Conservation (phyloP, 352 stramenopile species). For the Pythium plurisporium region DNA sequence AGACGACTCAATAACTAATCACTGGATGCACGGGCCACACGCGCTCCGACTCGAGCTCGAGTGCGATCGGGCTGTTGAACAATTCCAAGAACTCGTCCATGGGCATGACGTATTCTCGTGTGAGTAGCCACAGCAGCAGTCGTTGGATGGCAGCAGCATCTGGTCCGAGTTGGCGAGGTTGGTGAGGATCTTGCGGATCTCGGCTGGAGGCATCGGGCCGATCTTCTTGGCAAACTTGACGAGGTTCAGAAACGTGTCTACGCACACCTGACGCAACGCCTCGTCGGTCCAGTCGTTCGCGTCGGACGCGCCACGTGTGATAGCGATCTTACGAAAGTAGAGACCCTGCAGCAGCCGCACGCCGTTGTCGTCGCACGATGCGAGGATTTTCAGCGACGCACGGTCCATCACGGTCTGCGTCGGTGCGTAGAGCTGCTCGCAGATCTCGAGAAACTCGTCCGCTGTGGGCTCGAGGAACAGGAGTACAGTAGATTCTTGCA, state of each 20-base stretch:
- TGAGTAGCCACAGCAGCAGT: constrained; percentile 51
- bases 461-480: constrained; percentile 59
- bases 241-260: constrained; percentile 50
- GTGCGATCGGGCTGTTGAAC: constrained; percentile 34
- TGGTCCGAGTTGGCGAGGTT: constrained; percentile 65
- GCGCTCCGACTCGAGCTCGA: constrained; percentile 68
- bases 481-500: constrained; percentile 47
- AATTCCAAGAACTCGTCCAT: constrained; percentile 50
- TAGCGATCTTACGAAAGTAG: constrained; percentile 59
- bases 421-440: constrained; percentile 28
- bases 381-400: constrained; percentile 44
- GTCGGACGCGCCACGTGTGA: constrained; percentile 23
- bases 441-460: constrained; percentile 49
- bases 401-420: constrained; percentile 36
- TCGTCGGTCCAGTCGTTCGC: constrained; percentile 43
- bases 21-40: constrained; percentile 70
- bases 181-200: constrained; percentile 55
- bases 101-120: constrained; percentile 57
- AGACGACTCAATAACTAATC: constrained; percentile 60
- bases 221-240: constrained; percentile 65
- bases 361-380: constrained; percentile 54
- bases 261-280: constrained; percentile 29
- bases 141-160: constrained; percentile 48
- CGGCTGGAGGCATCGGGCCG: constrained; percentile 36
- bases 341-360: constrained; percentile 49